A percentile compares a stretch with the other conserved stretches of the same genome.
Conservation (phyloP, 257 asterid species). For the Solanum chiquidenum region DNA sequence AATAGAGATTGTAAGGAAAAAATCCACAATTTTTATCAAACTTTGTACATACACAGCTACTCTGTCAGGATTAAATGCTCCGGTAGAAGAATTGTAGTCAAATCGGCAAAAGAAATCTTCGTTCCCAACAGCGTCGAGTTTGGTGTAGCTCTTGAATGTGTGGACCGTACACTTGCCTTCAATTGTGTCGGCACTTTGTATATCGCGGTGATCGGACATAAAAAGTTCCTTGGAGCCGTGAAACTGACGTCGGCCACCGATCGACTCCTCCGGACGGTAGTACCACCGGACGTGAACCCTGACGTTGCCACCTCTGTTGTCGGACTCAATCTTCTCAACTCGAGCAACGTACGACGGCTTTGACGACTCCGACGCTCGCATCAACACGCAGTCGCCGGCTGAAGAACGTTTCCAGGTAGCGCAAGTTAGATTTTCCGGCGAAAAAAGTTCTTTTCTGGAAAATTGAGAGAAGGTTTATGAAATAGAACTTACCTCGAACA, state of each 20-base stretch:
- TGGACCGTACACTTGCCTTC: constrained; percentile 91
- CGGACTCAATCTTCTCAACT: constrained; percentile 86
- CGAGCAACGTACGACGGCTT: constrained; percentile 85
- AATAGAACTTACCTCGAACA: constrained; percentile 45
- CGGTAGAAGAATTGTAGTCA: constrained; percentile 80
- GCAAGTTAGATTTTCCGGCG: constrained; percentile 3
- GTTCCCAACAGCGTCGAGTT: constrained; percentile 83
- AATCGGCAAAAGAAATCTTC: constrained; percentile 93
- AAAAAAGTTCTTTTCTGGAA: background rate
- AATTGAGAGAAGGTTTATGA: background rate
- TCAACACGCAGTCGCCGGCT: constrained; percentile 92
- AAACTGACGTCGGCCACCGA: constrained; percentile 86
- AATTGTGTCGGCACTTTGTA: constrained; percentile 79
- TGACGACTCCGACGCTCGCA: constrained; percentile 71
- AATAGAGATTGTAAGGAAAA: background rate
- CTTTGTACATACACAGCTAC: constrained; percentile 75
- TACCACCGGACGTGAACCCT: constrained; percentile 80
- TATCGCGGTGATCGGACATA: constrained; percentile 81
- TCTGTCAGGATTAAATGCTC: constrained; percentile 87
- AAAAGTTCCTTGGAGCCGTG: constrained; percentile 91
- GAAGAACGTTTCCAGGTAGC: background rate
- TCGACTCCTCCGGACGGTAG: constrained; percentile 95
- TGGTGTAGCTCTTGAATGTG: constrained; percentile 74
- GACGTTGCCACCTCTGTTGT: constrained; percentile 63
- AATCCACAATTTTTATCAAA: background rate